Percentiles rank a stretch among this genome's conserved stretches.
Evolutionary conservation across 306 rosid genomes (phyloP).

Genomic region (Rosa multiflora): DNA sequence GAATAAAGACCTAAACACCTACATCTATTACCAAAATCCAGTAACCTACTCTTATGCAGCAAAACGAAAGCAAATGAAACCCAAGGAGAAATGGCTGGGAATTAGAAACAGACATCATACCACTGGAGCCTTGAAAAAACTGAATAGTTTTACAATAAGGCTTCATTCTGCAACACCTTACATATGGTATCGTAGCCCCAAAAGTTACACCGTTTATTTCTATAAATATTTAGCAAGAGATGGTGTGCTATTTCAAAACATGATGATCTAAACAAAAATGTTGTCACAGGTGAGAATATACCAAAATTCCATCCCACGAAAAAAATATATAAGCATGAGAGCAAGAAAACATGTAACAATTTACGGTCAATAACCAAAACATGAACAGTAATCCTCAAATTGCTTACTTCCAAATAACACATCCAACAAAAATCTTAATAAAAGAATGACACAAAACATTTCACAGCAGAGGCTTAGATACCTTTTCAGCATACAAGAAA

Average conservation of each 20-base stretch:
- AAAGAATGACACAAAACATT: not conserved
- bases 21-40: not conserved
- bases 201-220: not conserved
- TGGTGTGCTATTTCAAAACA: not conserved
- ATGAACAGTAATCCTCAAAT: slow-evolving; percentile 15
- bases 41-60: not conserved
- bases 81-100: not conserved
- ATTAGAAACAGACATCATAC: not conserved
- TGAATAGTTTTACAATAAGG: not conserved
- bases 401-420: not conserved
- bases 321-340: slow-evolving; percentile 1
- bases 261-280: not conserved
- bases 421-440: not conserved
- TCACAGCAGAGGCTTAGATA: slow-evolving; percentile 27
- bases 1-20: not conserved
- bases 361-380: not conserved
- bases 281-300: not conserved
- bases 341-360: not conserved
- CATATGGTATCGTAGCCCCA: not conserved
- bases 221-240: not conserved
- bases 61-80: not conserved
- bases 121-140: not conserved
- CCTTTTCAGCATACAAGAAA: slow-evolving; percentile 75
- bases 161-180: not conserved
- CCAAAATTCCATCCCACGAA: not conserved